Conservation (phyloP, 2,329 filamentous ascomycete genomes). For the Ceratocystis destructans region DNA sequence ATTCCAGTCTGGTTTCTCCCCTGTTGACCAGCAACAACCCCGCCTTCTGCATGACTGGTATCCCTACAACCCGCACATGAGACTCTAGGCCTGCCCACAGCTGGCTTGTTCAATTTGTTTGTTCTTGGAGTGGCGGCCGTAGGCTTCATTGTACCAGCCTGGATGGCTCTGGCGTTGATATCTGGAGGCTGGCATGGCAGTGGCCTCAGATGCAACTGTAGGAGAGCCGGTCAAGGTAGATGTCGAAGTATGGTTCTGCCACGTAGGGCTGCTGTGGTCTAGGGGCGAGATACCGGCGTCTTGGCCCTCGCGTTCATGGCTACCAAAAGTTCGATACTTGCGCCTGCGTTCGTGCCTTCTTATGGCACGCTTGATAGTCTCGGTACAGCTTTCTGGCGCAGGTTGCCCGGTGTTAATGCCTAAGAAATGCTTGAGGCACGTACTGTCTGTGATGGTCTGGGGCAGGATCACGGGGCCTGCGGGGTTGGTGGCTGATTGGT, state of each 20-base stretch:
- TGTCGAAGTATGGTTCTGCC: not conserved
- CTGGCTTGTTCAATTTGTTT: not conserved
- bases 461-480: not conserved
- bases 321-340: not conserved
- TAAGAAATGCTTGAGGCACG: not conserved
- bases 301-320: conserved; percentile 1
- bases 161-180: not conserved
- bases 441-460: not conserved
- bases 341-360: not conserved
- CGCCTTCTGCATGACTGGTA: not conserved
- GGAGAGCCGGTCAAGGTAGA: not conserved
- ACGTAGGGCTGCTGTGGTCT: not conserved
- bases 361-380: not conserved
- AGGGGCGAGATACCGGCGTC: not conserved
- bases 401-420: not conserved
- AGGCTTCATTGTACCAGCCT: not conserved
- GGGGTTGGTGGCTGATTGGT: not conserved
- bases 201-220: not conserved
- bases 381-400: not conserved
- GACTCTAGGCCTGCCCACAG: not conserved
- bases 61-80: not conserved
- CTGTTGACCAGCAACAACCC: conserved; percentile 1
- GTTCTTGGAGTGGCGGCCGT: not conserved
- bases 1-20: not conserved
- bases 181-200: not conserved